Evolutionary conservation across 805 yeast species (phyloP), one percentile per base, ranked within the genome.

Genomic region (Candida loeiensis): DNA sequence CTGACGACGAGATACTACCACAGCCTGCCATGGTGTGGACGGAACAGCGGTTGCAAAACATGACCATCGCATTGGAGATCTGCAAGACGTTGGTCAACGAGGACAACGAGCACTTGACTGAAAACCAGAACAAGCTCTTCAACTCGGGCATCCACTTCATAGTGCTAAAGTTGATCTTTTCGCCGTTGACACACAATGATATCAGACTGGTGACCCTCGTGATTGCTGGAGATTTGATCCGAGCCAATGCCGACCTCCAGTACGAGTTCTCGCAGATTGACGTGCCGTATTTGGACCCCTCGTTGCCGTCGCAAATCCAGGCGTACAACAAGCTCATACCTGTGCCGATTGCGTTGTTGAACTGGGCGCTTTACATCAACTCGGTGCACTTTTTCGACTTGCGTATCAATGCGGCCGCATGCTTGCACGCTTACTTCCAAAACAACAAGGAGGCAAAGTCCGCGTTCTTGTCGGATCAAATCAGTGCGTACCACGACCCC

Each of bases 241-340:
- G 80, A 35, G 74, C 79, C 21, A 88, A 89, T 56, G 60, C 70
- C 2, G 75, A 69, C 2, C 73, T 85, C 24, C 99, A 93, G 59
- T 63, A 66, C 11, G 78, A 78, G 43, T 83, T 91, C 50, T 72
- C 88, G 1, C 80, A 79, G 40, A 80, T 91, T 11, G 98, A 93
- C 59, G 96, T 93, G 6, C 99, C 99, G 0, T 87, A 82, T 55
- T 70, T 90, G 40, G 97, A 88, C 53, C 88, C 96, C 8, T 69
- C 82, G 4, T 53, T 77, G 39, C 79, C 80, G 0, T 40, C 75
- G 1, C 71, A 63, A 40, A 46, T 61, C 13, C 72, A 67, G 39
- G 30, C 54, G 1, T 66, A 53, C 30, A 61, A 58, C 32, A 51
- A 46, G 33, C 54, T 59, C 2, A 61, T 87, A 2, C 91, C 97